phyloP scores from a whole-genome alignment of 2,329 filamentous ascomycete species.

The Tolypocladium sp. region DNA sequence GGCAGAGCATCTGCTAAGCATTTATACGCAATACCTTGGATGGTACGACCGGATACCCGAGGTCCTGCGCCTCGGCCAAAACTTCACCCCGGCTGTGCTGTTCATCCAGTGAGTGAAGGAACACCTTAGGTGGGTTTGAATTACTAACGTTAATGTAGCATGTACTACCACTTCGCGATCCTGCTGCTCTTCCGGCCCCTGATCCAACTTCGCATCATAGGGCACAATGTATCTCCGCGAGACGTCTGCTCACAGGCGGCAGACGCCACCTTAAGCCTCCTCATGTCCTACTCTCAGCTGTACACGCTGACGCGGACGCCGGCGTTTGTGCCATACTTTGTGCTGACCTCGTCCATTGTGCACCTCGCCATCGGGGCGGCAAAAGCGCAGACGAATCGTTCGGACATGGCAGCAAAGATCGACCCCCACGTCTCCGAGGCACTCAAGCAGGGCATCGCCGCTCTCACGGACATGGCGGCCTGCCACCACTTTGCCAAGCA shows the following conservation, averaged over 20 bases:
- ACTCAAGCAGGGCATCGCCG: slow-evolving; percentile 44
- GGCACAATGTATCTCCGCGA: slow-evolving; percentile 52
- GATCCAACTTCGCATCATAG: slow-evolving; percentile 54
- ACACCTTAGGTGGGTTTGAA: no score
- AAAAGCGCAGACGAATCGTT: slow-evolving; percentile 23
- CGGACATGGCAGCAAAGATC: slow-evolving; percentile 19
- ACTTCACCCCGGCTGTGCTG: slow-evolving; percentile 63
- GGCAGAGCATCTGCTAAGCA: slow-evolving; percentile 51
- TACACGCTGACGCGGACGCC: slow-evolving; percentile 49
- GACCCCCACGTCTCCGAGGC: slow-evolving; percentile 32
- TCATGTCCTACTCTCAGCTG: slow-evolving; percentile 47
- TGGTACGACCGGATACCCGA: slow-evolving; percentile 64
- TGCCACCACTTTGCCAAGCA: slow-evolving; percentile 54
- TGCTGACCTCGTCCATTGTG: slow-evolving; percentile 50
- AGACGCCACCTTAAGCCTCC: slow-evolving; percentile 47
- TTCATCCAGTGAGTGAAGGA: slow-evolving; percentile 65
- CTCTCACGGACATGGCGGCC: slow-evolving; percentile 51
- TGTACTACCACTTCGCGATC: slow-evolving; percentile 65
- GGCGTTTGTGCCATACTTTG: slow-evolving; percentile 53
- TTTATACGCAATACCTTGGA: slow-evolving; percentile 59
- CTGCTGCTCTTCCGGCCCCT: slow-evolving; percentile 66
- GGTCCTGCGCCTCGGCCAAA: slow-evolving; percentile 54
- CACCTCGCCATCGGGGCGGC: slow-evolving; percentile 40
- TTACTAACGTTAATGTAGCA: slow-evolving; percentile 29
- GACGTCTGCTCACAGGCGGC: slow-evolving; percentile 57